These are phyloP conservation scores for Zizania palustris DNA, from an alignment of 202 grass and related monocot genomes.

Conservation along the genomic window DNA sequence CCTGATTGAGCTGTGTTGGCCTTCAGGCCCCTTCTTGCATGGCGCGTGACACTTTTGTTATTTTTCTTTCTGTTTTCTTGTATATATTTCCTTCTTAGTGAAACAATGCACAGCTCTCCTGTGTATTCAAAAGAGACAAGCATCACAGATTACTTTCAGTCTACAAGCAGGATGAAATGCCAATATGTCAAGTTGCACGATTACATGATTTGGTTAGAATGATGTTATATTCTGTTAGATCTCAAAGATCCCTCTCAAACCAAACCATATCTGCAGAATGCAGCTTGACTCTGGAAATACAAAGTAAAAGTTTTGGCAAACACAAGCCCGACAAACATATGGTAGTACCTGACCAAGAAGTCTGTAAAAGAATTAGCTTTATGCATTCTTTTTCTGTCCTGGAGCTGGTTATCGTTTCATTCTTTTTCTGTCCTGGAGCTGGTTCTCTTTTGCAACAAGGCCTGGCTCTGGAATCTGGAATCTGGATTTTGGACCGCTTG, in stretches of 20 bases:
- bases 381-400: not conserved
- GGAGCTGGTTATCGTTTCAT: constrained; percentile 20
- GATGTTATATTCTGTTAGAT: not conserved
- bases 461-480: constrained; percentile 4
- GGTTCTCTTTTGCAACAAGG: constrained; percentile 31
- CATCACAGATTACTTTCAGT: not conserved
- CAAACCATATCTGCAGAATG: constrained; percentile 1
- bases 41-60: too few species aligned
- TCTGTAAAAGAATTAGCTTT: constrained; percentile 27
- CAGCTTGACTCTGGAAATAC: constrained; percentile 29
- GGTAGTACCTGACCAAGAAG: constrained; percentile 3
- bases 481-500: constrained; percentile 27
- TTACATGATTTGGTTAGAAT: constrained; percentile 5
- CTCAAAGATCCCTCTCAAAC: constrained; percentile 22
- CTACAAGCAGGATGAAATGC: constrained; percentile 9
- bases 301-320: constrained; percentile 7
- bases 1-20: too few species aligned
- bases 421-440: constrained; percentile 10
- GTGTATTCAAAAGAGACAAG: too few species aligned
- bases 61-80: too few species aligned
- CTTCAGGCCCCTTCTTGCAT: too few species aligned
- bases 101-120: too few species aligned
- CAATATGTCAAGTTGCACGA: not conserved
- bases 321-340: constrained; percentile 24
- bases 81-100: too few species aligned